phyloP scores from a whole-genome alignment of 2,329 filamentous ascomycete species.

The Diplocarpon rosae region DNA sequence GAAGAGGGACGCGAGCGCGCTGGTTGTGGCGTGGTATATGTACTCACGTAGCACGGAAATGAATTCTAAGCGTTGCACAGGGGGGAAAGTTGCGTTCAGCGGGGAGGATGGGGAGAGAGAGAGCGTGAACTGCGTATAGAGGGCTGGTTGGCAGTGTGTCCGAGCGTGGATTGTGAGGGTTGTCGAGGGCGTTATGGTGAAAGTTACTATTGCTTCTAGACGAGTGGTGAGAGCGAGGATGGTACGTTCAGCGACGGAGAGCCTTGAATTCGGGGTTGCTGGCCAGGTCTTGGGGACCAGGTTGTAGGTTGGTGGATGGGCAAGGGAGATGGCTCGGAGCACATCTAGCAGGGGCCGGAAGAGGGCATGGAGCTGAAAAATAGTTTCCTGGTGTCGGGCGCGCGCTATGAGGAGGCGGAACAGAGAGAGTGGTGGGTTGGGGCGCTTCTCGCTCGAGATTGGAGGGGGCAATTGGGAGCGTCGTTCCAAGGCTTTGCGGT shows the following conservation, averaged over 20 bases:
- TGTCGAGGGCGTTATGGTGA: constrained; percentile 26
- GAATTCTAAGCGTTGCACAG: constrained; percentile 8
- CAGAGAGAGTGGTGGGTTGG: constrained; percentile 42
- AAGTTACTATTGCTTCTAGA: constrained; percentile 32
- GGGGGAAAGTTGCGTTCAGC: constrained; percentile 10
- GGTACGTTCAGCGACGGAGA: constrained; percentile 29
- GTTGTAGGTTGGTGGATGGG: constrained; percentile 19
- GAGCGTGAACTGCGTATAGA: constrained; percentile 9
- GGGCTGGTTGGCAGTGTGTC: constrained; percentile 10
- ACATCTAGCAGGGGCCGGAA: constrained; percentile 17
- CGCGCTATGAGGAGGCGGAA: constrained; percentile 41
- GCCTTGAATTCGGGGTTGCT: constrained; percentile 9
- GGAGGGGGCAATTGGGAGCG: constrained; percentile 55
- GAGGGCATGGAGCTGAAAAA: constrained; percentile 15
- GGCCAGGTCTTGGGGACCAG: constrained; percentile 12
- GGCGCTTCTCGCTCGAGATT: constrained; percentile 35
- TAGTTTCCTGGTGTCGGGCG: constrained; percentile 21
- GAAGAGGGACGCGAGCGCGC: too few species aligned
- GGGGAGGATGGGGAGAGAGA: constrained; percentile 9
- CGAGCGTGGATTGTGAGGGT: constrained; percentile 30
- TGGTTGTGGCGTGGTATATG: neutral
- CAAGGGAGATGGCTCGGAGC: constrained; percentile 18
- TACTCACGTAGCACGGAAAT: neutral
- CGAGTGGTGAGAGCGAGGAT: constrained; percentile 32
- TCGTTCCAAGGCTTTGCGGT: constrained; percentile 61